These are phyloP conservation scores for Oxalis stricta DNA, from an alignment of 441 rosid genomes.

Conservation along the genomic window DNA sequence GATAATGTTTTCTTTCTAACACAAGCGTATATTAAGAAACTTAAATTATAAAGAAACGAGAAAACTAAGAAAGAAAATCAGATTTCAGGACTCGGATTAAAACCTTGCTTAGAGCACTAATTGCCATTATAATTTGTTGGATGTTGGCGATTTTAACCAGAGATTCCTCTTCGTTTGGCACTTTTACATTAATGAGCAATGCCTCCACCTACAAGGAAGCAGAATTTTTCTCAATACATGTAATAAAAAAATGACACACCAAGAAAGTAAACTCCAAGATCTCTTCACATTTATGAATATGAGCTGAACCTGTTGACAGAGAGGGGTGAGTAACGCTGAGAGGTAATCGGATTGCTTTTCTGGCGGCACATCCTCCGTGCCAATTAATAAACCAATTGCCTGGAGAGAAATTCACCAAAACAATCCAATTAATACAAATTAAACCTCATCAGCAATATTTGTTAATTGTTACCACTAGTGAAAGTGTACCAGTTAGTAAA, in stretches of 20 bases:
- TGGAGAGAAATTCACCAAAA: slow-evolving; percentile 14
- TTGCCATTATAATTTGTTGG: slow-evolving; percentile 73
- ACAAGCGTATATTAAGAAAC: no score
- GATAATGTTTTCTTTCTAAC: no score
- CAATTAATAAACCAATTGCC: slow-evolving; percentile 90
- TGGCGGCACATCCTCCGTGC: slow-evolving; percentile 68
- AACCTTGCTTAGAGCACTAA: slow-evolving; percentile 97
- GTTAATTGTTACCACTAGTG: background rate
- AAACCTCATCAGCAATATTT: background rate
- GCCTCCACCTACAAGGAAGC: slow-evolving; percentile 47
- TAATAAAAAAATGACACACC: background rate
- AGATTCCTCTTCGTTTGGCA: slow-evolving; percentile 37
- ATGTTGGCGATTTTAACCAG: slow-evolving; percentile 38
- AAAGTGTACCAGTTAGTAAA: background rate
- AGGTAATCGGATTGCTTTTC: slow-evolving; percentile 88
- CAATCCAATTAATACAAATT: slow-evolving; percentile 2
- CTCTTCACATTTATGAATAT: slow-evolving; percentile 3
- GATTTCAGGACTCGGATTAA: slow-evolving; percentile 7
- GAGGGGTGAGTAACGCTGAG: slow-evolving; percentile 73
- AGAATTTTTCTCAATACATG: slow-evolving; percentile 4
- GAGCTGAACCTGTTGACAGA: slow-evolving; percentile 68
- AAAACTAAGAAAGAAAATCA: background rate
- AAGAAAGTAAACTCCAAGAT: background rate
- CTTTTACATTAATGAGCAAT: slow-evolving; percentile 40
- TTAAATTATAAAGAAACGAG: background rate